A percentile compares a stretch with the other conserved stretches of the same genome.
These are phyloP conservation scores for Botrytis hyacinthi DNA, from an alignment of 2,329 filamentous ascomycete genomes.

Conservation along the genomic window DNA sequence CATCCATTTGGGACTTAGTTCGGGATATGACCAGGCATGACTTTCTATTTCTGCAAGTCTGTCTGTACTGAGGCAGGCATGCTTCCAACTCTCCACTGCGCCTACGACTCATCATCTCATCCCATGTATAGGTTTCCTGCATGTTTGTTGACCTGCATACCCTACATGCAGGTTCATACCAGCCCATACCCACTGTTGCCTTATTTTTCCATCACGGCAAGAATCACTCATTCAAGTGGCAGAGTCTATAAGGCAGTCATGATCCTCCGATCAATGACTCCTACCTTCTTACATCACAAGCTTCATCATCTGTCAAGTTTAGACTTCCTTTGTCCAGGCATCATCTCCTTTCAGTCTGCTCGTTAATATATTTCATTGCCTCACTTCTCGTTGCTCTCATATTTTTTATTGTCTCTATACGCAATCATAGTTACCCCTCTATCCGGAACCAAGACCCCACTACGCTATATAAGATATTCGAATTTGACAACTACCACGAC, in stretches of 20 bases:
- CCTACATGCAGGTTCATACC: slow-evolving; percentile 26
- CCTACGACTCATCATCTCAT: slow-evolving; percentile 29
- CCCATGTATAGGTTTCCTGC: slow-evolving; percentile 32
- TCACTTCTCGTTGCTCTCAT: slow-evolving; percentile 23
- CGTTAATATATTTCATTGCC: slow-evolving; percentile 37
- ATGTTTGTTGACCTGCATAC: slow-evolving; percentile 35
- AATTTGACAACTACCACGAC: not conserved
- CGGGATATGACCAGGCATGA: slow-evolving; percentile 20
- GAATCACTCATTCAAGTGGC: slow-evolving; percentile 25
- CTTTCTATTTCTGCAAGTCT: slow-evolving; percentile 23
- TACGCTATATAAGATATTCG: slow-evolving; percentile 1
- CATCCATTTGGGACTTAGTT: slow-evolving; percentile 32
- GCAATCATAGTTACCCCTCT: slow-evolving; percentile 15
- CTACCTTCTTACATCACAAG: slow-evolving; percentile 34
- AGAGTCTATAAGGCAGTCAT: slow-evolving; percentile 38
- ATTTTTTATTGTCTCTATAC: slow-evolving; percentile 20
- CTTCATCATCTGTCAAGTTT: slow-evolving; percentile 31
- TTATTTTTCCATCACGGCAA: slow-evolving; percentile 28
- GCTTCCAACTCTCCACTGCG: slow-evolving; percentile 29
- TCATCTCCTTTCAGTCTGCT: slow-evolving; percentile 34
- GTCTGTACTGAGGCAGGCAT: slow-evolving; percentile 24
- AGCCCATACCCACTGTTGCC: slow-evolving; percentile 31
- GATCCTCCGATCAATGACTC: slow-evolving; percentile 37
- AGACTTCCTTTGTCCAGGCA: slow-evolving; percentile 37
- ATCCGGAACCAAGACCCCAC: slow-evolving; percentile 4